These are phyloP conservation scores for Serendipita sp. DNA, from an alignment of 768 basidiomycete genomes.

Conservation along the genomic window DNA sequence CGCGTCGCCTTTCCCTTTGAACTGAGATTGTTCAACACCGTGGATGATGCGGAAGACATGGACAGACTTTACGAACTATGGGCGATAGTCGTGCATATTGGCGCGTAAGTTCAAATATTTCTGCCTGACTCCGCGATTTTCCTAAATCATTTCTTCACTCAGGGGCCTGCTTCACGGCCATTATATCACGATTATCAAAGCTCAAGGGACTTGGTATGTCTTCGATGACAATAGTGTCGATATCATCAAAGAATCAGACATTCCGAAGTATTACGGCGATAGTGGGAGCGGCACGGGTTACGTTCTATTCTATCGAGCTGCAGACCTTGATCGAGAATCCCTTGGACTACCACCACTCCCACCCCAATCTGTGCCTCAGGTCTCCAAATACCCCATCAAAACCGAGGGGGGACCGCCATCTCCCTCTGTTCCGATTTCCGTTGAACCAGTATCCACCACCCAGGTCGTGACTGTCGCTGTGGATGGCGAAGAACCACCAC, in stretches of 20 bases:
- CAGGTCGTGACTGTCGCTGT: background rate
- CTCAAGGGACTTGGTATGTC: constrained; percentile 67
- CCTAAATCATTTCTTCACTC: constrained; percentile 13
- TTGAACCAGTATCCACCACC: background rate
- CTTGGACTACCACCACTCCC: constrained; percentile 42
- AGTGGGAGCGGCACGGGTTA: constrained; percentile 78
- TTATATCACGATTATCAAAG: constrained; percentile 89
- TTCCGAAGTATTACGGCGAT: constrained; percentile 90
- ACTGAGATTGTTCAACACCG: constrained; percentile 89
- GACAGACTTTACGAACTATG: constrained; percentile 90
- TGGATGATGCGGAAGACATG: constrained; percentile 80
- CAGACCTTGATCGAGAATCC: constrained; percentile 57
- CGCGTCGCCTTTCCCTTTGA: constrained; percentile 94
- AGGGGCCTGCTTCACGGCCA: constrained; percentile 98
- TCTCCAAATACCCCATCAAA: background rate
- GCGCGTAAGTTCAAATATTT: constrained; percentile 51
- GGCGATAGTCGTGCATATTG: constrained; percentile 97
- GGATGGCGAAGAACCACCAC: background rate
- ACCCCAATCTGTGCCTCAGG: background rate
- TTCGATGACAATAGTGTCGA: constrained; percentile 95
- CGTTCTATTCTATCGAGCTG: constrained; percentile 92
- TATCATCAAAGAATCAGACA: constrained; percentile 73
- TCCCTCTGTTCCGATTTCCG: background rate
- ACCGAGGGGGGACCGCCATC: background rate
- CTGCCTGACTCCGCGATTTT: constrained; percentile 12